Conservation (phyloP, 1,284 basidiomycete species). For the Cutaneotrichosporon sp. region DNA sequence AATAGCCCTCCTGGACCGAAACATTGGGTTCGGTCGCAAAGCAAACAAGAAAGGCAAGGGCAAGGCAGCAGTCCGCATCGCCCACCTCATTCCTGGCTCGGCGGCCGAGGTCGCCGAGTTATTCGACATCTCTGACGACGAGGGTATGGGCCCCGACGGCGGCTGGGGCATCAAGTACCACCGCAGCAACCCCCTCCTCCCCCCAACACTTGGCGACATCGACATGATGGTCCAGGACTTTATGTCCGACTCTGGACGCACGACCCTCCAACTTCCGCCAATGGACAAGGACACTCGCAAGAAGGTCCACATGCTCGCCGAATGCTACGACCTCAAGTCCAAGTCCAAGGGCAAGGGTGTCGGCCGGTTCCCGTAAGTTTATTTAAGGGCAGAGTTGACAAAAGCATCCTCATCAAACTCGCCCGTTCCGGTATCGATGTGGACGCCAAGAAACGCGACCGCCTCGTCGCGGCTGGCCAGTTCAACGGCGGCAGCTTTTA, state of each 20-base stretch:
- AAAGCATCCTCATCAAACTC: slow-evolving; percentile 69
- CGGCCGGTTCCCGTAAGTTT: slow-evolving; percentile 56
- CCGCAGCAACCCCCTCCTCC: slow-evolving; percentile 16
- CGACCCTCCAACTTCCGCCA: slow-evolving; percentile 68
- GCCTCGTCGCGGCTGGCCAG: slow-evolving; percentile 55
- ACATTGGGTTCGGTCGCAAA: slow-evolving; percentile 9
- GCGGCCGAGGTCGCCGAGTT: slow-evolving; percentile 46
- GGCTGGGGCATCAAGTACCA: slow-evolving; percentile 18
- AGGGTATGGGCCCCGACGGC: slow-evolving; percentile 6
- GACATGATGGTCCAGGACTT: slow-evolving; percentile 71
- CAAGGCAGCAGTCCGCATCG: slow-evolving; percentile 34
- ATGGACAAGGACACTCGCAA: slow-evolving; percentile 69
- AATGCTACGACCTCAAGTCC: slow-evolving; percentile 72
- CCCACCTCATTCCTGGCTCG: slow-evolving; percentile 44
- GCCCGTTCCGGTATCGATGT: slow-evolving; percentile 57
- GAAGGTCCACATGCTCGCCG: slow-evolving; percentile 72
- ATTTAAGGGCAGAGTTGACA: slow-evolving; percentile 7
- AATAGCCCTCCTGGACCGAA: slow-evolving; percentile 9
- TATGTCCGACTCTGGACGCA: slow-evolving; percentile 59
- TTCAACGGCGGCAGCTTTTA: slow-evolving; percentile 43
- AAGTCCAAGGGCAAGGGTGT: slow-evolving; percentile 68
- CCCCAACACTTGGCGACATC: slow-evolving; percentile 47
- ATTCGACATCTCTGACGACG: slow-evolving; percentile 43
- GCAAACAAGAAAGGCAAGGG: slow-evolving; percentile 61
- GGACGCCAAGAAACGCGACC: slow-evolving; percentile 61